Evolutionary conservation across 2,329 filamentous ascomycete genomes (phyloP).

Genomic region (Penicillium glabrum): DNA sequence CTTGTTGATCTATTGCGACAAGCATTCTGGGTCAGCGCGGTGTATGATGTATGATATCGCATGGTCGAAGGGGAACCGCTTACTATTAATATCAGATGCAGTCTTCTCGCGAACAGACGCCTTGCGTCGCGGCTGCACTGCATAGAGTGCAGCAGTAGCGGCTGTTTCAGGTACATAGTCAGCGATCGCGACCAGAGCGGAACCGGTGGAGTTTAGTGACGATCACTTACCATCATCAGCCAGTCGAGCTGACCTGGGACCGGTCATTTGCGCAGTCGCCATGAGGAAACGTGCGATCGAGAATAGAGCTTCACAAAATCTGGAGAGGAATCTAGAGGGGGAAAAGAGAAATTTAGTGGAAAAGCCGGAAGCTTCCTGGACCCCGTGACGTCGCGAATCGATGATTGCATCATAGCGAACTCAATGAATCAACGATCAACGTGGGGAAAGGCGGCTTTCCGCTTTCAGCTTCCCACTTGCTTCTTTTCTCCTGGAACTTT

Average conservation of each 20-base stretch:
- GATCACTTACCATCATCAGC: constrained; percentile 36
- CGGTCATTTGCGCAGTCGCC: constrained; percentile 33
- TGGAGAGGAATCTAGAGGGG: constrained; percentile 3
- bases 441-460: background rate
- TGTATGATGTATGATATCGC: background rate
- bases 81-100: constrained; percentile 18
- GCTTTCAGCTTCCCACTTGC: background rate
- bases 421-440: constrained; percentile 21
- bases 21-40: constrained; percentile 5
- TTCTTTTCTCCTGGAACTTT: background rate
- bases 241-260: constrained; percentile 29
- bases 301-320: background rate
- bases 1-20: constrained; percentile 21
- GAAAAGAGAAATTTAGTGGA: constrained; percentile 4
- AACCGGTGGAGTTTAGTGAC: constrained; percentile 4
- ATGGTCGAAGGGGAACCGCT: constrained; percentile 7
- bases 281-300: constrained; percentile 12
- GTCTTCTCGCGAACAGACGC: constrained; percentile 23
- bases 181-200: background rate
- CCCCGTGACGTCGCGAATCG: constrained; percentile 31
- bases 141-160: constrained; percentile 62
- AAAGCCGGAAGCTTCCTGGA: constrained; percentile 24
- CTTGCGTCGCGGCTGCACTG: constrained; percentile 45
- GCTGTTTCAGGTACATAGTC: constrained; percentile 38
- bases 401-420: constrained; percentile 25